Conservation (phyloP, 75 land plant species). For the Ceratopteris richardii region DNA sequence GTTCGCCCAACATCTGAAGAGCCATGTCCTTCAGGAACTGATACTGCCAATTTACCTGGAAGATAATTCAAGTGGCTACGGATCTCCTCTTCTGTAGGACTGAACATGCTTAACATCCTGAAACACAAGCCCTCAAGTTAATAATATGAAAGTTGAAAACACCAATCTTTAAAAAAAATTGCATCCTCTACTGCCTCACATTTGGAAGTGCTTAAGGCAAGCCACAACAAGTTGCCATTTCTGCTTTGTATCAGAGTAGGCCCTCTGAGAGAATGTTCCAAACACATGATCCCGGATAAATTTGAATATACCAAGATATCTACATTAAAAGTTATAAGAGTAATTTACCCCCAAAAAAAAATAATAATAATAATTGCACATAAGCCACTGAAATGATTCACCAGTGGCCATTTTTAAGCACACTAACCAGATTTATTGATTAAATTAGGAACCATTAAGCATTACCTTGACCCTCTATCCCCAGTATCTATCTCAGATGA, state of each 20-base stretch:
- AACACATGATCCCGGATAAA: slow-evolving; percentile 94
- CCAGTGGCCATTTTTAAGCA: neutral
- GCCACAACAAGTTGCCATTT: slow-evolving; percentile 93
- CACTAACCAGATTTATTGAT: too few relatives aligned
- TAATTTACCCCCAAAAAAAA: neutral
- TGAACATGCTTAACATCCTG: slow-evolving; percentile 80
- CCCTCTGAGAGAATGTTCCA: slow-evolving; percentile 87
- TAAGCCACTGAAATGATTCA: neutral
- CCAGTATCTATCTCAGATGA: slow-evolving; percentile 58
- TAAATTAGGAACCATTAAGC: neutral
- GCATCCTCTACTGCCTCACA: slow-evolving; percentile 39
- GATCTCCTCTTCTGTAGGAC: slow-evolving; percentile 70
- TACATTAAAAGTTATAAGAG: slow-evolving; percentile 16
- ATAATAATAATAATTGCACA: slow-evolving; percentile 6
- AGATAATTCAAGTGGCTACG: slow-evolving; percentile 31
- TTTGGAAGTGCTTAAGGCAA: slow-evolving; percentile 79
- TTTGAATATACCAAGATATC: slow-evolving; percentile 79
- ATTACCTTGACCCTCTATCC: slow-evolving; percentile 82
- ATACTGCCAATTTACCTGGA: slow-evolving; percentile 1
- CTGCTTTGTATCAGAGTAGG: slow-evolving; percentile 79
- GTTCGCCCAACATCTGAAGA: slow-evolving; percentile 20
- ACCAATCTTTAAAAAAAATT: neutral
- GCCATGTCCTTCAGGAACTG: slow-evolving; percentile 10
- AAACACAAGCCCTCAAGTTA: neutral
- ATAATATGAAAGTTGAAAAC: neutral